Base-by-base conservation (phyloP, 2,329 filamentous ascomycete genomes). In the Colletotrichum gigasporum region DNA sequence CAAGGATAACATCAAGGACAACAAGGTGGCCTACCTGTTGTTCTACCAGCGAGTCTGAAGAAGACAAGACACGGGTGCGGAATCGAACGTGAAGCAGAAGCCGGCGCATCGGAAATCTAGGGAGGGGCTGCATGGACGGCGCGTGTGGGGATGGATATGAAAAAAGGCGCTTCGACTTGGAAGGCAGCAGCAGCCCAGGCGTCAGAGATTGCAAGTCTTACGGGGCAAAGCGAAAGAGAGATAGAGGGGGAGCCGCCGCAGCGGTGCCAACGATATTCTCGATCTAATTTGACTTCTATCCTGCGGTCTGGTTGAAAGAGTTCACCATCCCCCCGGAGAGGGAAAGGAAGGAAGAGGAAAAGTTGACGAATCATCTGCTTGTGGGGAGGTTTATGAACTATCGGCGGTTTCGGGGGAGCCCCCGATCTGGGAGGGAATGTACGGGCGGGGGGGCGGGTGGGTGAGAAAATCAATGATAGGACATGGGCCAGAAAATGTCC, bases 21-120 rank as follows among this genome's bases (percentile, higher is more conserved):
- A 95, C 84, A 97, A 97, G 84, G 95, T 97, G 63, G 96, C 96
- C 4, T 99, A 99, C 79, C 88, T 99, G 69, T 81, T 99, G 73
- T 97, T 99, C 80, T 99, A 99, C 78, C 91, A 97, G 81, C 89
- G 88, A 72, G 87, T 96, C 65, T 87, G 56, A 64, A 22, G 12
- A 69, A 73, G 26, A 42, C n/a, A 12, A 22, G 24, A 12, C 10
- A 32, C n/a, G 30, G 22, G n/a, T 26, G 37, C 11, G 37, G n/a
- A 34, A 24, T 9, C 9, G 8, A 47, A 50, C 22, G n/a, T 28
- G 14, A 34, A 42, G 16, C 48, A 42, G 34, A 44, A 61, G 16
- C n/a, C 18, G 34, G 16, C 56, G 32, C 32, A 41, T n/a, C 12
- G 34, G 44, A 20, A 32, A 12, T 44, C 41, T 11, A 26, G 14